Conservation (phyloP, 2,329 filamentous ascomycete genomes). For the Dothistroma pini region DNA sequence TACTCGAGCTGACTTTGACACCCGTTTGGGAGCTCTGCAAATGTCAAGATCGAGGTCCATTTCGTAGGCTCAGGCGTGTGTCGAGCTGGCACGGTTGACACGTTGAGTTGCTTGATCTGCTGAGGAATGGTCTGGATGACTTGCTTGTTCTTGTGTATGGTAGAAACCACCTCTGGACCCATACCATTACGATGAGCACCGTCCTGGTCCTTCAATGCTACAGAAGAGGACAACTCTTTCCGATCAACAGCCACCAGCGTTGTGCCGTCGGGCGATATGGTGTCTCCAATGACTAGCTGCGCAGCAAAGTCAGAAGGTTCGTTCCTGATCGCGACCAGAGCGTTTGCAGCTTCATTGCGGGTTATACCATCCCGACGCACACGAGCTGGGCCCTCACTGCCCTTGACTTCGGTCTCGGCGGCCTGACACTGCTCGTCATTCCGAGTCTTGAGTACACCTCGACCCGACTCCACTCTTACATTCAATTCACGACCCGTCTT, state of each 20-base stretch:
- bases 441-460: not conserved
- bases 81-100: not conserved
- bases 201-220: too few relatives aligned
- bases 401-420: not conserved
- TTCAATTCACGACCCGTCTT: not conserved
- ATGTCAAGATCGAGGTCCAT: not conserved
- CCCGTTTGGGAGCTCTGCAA: not conserved
- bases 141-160: not conserved
- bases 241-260: too few relatives aligned
- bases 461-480: not conserved
- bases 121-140: not conserved
- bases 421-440: not conserved
- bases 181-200: too few relatives aligned
- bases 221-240: too few relatives aligned
- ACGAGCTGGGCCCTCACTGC: too few relatives aligned
- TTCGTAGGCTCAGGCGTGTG: not conserved
- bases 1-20: not conserved
- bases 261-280: too few relatives aligned
- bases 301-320: too few relatives aligned
- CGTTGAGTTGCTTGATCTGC: not conserved
- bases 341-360: too few relatives aligned
- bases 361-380: too few relatives aligned
- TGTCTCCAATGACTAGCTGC: too few relatives aligned
- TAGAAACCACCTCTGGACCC: too few relatives aligned
- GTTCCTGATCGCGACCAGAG: too few relatives aligned